Evolutionary conservation across 768 basidiomycete species (phyloP).

Genomic region (Termitomyces sp.): DNA sequence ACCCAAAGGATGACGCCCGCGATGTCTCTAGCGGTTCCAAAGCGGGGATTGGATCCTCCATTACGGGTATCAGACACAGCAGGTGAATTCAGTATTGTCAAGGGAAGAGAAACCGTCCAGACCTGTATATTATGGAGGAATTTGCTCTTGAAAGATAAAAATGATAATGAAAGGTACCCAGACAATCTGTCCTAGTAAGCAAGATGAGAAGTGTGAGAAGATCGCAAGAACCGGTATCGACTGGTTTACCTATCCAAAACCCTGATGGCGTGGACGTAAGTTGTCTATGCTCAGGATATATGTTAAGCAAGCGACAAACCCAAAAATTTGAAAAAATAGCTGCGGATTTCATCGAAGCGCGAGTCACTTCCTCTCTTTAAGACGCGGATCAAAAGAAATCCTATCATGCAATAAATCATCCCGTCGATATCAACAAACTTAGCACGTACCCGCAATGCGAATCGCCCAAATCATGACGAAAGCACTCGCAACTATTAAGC

Average conservation of each 20-base stretch:
- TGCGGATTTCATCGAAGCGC: not conserved
- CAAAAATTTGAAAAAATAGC: not conserved
- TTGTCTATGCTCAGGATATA: not conserved
- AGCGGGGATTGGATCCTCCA: constrained; percentile 45
- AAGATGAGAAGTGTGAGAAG: not conserved
- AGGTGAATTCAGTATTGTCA: constrained; percentile 64
- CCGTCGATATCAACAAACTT: not conserved
- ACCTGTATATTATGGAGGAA: not conserved
- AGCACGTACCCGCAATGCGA: not conserved
- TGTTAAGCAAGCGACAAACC: not conserved
- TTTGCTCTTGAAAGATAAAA: not conserved
- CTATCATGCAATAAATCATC: not conserved
- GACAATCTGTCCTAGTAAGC: not conserved
- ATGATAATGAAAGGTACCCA: not conserved
- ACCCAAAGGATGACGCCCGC: not conserved
- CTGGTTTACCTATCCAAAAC: not conserved
- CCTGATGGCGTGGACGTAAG: not conserved
- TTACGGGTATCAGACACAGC: constrained; percentile 42
- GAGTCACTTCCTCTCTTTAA: not conserved
- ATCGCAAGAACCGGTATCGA: not conserved
- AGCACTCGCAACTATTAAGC: not conserved
- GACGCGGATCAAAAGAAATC: not conserved
- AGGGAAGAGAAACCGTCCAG: constrained; percentile 51
- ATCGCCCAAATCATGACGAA: not conserved
- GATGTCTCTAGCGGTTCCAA: constrained; percentile 60